Evolutionary conservation across 305 asterid genomes (phyloP).

Genomic region (Rubia tinctorum): DNA sequence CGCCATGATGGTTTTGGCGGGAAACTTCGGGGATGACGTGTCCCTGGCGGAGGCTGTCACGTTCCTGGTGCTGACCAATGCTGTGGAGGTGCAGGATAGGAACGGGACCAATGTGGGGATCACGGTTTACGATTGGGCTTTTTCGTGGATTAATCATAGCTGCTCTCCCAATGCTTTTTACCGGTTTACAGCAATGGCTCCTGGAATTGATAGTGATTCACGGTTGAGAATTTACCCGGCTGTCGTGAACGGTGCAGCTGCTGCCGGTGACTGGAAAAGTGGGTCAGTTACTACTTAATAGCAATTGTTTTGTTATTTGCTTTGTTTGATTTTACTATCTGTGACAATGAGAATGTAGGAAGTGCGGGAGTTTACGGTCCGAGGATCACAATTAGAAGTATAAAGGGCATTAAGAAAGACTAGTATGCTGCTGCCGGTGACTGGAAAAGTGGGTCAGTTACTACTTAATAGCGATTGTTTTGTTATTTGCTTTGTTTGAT

Average conservation of each 20-base stretch:
- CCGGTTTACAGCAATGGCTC: conserved; percentile 30
- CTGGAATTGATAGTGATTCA: neutral
- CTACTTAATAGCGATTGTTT: neutral
- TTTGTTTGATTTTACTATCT: neutral
- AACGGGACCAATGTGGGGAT: conserved; percentile 51
- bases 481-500: neutral
- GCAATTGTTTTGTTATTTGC: neutral
- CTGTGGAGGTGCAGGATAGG: conserved; percentile 64
- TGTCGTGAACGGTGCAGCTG: conserved; percentile 1
- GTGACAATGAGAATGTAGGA: conserved; percentile 26
- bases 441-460: conserved; percentile 10
- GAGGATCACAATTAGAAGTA: conserved; percentile 55
- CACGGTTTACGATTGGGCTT: conserved; percentile 57
- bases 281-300: neutral
- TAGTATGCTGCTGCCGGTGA: conserved; percentile 44
- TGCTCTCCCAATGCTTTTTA: conserved; percentile 81
- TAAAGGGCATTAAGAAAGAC: conserved; percentile 48
- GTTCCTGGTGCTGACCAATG: conserved; percentile 71
- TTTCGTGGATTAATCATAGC: conserved; percentile 90
- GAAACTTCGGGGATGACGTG: conserved; percentile 25
- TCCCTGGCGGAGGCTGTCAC: conserved; percentile 32
- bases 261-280: neutral
- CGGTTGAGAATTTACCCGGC: conserved; percentile 36
- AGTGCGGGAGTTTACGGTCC: conserved; percentile 60
- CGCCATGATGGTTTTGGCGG: conserved; percentile 46